Percentiles rank a stretch among this genome's conserved stretches.
These are phyloP conservation scores for Crucihimalaya himalaica DNA, from an alignment of 345 rosid genomes.

Conservation along the genomic window DNA sequence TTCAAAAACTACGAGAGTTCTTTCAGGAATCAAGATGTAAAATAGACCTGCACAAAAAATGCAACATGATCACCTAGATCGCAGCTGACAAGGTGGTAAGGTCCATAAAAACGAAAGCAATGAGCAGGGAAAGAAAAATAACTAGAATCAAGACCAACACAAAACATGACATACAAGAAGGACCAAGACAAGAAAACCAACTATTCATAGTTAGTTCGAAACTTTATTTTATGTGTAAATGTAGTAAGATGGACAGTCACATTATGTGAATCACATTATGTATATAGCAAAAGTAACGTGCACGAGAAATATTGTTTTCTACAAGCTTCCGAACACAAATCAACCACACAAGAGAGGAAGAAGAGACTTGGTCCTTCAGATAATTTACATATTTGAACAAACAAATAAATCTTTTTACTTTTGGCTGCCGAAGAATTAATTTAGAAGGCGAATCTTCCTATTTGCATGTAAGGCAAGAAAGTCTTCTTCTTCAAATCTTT, in stretches of 20 bases:
- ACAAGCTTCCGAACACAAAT: conserved; percentile 9
- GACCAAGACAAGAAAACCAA: neutral
- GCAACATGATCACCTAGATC: neutral
- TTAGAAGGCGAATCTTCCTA: conserved; percentile 72
- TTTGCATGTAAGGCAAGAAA: conserved; percentile 87
- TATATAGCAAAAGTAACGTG: neutral
- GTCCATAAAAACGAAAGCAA: neutral
- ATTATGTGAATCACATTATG: neutral
- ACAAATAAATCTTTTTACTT: conserved; percentile 16
- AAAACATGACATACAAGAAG: neutral
- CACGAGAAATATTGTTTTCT: neutral
- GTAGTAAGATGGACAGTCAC: neutral
- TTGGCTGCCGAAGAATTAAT: neutral
- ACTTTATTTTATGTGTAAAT: neutral
- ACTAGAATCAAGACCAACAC: neutral
- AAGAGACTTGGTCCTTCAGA: neutral
- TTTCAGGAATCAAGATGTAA: too few relatives aligned
- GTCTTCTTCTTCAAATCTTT: conserved; percentile 79
- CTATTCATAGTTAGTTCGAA: neutral
- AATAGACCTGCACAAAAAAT: neutral
- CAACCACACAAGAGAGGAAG: neutral
- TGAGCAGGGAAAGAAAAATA: neutral
- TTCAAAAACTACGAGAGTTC: too few relatives aligned
- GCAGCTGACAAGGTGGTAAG: neutral
- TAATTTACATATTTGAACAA: conserved; percentile 20